phyloP scores from a whole-genome alignment of 2,329 filamentous ascomycete genomes.

The Apiospora malaysiana region DNA sequence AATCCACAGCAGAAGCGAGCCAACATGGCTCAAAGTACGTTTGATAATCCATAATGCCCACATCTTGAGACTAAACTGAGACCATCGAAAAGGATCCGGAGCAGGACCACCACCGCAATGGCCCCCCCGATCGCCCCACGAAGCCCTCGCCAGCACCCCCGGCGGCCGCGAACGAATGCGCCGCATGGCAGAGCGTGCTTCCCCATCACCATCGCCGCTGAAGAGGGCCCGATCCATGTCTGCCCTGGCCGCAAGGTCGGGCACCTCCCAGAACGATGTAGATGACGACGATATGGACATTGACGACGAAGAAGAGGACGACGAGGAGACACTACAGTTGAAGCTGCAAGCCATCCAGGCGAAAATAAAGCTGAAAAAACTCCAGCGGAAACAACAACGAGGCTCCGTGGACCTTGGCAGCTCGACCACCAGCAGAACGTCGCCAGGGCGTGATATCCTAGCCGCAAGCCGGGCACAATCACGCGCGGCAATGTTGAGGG shows the following conservation, averaged over 20 bases:
- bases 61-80: slow-evolving; percentile 28
- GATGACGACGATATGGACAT: slow-evolving; percentile 46
- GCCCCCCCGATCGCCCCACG: slow-evolving; percentile 71
- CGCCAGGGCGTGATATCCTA: slow-evolving; percentile 29
- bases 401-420: slow-evolving; percentile 18
- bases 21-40: slow-evolving; percentile 28
- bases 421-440: not conserved
- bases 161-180: slow-evolving; percentile 78
- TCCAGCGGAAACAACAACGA: slow-evolving; percentile 59
- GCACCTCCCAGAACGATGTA: slow-evolving; percentile 26
- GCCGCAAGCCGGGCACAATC: slow-evolving; percentile 31
- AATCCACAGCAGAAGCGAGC: slow-evolving; percentile 29
- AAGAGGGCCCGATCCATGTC: slow-evolving; percentile 52
- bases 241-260: slow-evolving; percentile 30
- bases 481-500: slow-evolving; percentile 26
- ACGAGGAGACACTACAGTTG: slow-evolving; percentile 88
- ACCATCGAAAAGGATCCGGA: slow-evolving; percentile 33
- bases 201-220: slow-evolving; percentile 72
- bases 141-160: slow-evolving; percentile 71
- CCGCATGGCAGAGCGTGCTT: slow-evolving; percentile 68
- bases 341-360: slow-evolving; percentile 90
- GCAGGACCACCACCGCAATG: slow-evolving; percentile 60
- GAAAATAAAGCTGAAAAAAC: slow-evolving; percentile 82
- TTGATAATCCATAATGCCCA: not conserved
- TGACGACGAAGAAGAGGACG: slow-evolving; percentile 59